phyloP scores from a whole-genome alignment of 2,329 filamentous ascomycete genomes.

The Epichloe baconii region DNA sequence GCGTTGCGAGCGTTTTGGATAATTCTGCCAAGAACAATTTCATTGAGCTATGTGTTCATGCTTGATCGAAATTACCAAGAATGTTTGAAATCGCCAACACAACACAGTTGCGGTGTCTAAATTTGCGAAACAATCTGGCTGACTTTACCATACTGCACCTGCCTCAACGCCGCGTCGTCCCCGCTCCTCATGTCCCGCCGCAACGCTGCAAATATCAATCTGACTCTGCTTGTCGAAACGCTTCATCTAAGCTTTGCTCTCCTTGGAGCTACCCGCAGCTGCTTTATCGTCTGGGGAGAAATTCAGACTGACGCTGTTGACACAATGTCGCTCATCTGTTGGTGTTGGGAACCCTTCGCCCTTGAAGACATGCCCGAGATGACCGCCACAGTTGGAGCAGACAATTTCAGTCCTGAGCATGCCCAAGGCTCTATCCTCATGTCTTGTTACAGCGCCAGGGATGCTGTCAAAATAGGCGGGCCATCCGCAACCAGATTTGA shows the following conservation, averaged over 20 bases:
- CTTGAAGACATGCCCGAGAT: slow-evolving; percentile 90
- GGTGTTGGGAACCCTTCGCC: slow-evolving; percentile 74
- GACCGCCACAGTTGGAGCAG: slow-evolving; percentile 87
- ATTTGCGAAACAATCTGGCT: too few relatives aligned
- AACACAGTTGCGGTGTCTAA: too few relatives aligned
- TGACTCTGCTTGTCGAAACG: neutral
- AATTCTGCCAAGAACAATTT: too few relatives aligned
- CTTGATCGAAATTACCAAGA: too few relatives aligned
- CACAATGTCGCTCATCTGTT: slow-evolving; percentile 93
- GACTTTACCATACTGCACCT: neutral
- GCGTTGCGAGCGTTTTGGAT: too few relatives aligned
- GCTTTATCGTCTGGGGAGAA: slow-evolving; percentile 56
- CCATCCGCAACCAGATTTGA: slow-evolving; percentile 94
- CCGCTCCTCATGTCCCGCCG: neutral
- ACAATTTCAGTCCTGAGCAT: slow-evolving; percentile 89
- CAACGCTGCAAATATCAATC: neutral
- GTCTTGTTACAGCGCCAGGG: slow-evolving; percentile 75
- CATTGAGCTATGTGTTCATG: too few relatives aligned
- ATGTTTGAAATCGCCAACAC: too few relatives aligned
- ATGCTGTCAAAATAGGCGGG: slow-evolving; percentile 95
- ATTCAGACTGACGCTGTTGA: slow-evolving; percentile 83
- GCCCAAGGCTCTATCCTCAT: slow-evolving; percentile 63
- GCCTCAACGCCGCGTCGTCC: neutral
- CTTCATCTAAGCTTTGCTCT: slow-evolving; percentile 23
- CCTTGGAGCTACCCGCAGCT: slow-evolving; percentile 18